Base-by-base conservation (phyloP, 805 yeast species). In the Wickerhamomyces alni region DNA sequence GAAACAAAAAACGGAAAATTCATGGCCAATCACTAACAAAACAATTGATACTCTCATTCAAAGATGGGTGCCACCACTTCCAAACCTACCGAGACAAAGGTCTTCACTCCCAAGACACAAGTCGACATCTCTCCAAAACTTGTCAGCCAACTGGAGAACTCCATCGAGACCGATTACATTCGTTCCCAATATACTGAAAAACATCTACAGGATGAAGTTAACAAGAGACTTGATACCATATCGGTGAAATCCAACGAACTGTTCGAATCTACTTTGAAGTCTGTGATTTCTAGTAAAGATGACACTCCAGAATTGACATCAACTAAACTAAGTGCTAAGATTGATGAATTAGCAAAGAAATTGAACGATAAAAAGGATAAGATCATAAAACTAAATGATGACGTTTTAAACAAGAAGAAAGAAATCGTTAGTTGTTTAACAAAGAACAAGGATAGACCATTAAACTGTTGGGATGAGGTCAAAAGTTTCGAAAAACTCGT, bases 381-480 rank as follows among this genome's bases (percentile, higher is more conserved):
- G 27, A 55, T 65, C 36, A 46, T 58, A 17, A 47, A 55, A 33
- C 45, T 70, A 27, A 61, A 61, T 29, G 69, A 68, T 17, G 69
- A 65, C 2, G 57, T 80, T 9, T 54, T 65, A 38, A 51, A 50
- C 2, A 70, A 80, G 6, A 77, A 82, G 61, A 50, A 54, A 8
- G 51, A 66, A 10, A 77, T 87, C 19, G 63, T 72, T 19, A 53
- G 64, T 31, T 87, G 96, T 59, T 69, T 87, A 54, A 35, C 55
- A 13, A 70, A 69, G 48, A 72, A 72, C 36, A 81, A 80, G 58
- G 82, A 78, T 17, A 78, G 70, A 57, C 80, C 84, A 17, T 71
- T 87, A 58, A 80, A 83, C 59, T 87, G 96, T 59, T 83, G 88
- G 82, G 86, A 82, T 30, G 85, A 83, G 55, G 85, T 85, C 16